phyloP scores from a whole-genome alignment of 2,329 filamentous ascomycete species.

The Fusarium sp. region DNA sequence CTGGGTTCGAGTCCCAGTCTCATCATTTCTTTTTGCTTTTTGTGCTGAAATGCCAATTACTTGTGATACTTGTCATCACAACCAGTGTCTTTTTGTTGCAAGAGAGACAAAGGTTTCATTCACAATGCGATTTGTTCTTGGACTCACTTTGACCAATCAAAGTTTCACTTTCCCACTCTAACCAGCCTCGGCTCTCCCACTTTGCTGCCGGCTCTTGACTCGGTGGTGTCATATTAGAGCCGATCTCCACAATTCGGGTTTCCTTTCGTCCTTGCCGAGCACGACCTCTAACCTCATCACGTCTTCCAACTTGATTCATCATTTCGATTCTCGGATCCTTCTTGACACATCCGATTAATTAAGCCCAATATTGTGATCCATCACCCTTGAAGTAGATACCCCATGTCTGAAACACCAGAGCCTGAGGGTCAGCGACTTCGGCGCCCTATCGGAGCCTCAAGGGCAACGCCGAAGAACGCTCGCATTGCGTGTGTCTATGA shows the following conservation, averaged over 20 bases:
- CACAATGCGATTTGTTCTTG: not conserved
- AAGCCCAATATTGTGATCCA: not conserved
- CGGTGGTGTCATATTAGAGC: not conserved
- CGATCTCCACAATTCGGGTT: not conserved
- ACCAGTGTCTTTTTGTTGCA: not conserved
- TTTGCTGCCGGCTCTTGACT: not conserved
- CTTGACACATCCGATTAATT: not conserved
- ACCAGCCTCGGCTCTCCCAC: not conserved
- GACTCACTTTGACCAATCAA: not conserved
- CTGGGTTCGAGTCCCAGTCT: slow-evolving; percentile 51
- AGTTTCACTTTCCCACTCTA: not conserved
- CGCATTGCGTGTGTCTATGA: not conserved
- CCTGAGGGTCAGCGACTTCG: not conserved
- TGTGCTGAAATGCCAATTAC: no score
- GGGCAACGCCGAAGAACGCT: not conserved
- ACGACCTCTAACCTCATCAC: not conserved
- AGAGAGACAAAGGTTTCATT: not conserved
- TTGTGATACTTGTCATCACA: not conserved
- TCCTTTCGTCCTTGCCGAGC: not conserved
- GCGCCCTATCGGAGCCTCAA: not conserved
- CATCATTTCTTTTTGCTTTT: slow-evolving; percentile 34
- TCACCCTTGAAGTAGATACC: not conserved
- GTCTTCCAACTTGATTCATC: not conserved
- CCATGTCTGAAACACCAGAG: not conserved
- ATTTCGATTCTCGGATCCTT: not conserved